A percentile compares a stretch with the other conserved stretches of the same genome.
Conservation (phyloP, 805 yeast species). For the Clavispora santaluciae region DNA sequence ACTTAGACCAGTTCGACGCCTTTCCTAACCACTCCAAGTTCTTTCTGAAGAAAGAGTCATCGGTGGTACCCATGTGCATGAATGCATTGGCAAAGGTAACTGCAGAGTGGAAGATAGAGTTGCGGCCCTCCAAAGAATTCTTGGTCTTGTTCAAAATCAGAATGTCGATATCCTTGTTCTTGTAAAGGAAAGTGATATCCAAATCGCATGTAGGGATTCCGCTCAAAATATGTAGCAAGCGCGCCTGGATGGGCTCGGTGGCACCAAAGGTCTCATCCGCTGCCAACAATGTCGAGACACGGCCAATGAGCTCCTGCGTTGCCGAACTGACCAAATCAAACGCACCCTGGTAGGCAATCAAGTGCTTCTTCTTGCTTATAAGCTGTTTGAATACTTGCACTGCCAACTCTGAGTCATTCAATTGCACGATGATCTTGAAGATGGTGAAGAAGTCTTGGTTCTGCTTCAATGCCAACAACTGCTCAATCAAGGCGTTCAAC, state of each 20-base stretch:
- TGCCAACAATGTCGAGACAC: slow-evolving; percentile 40
- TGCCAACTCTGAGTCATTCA: slow-evolving; percentile 74
- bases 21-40: slow-evolving; percentile 95
- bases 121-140: slow-evolving; percentile 79
- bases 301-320: slow-evolving; percentile 77
- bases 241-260: slow-evolving; percentile 25
- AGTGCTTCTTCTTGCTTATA: slow-evolving; percentile 43
- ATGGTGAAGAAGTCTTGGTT: slow-evolving; percentile 78
- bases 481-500: slow-evolving; percentile 49
- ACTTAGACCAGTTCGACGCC: slow-evolving; percentile 98
- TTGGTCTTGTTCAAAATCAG: slow-evolving; percentile 78
- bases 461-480: slow-evolving; percentile 48
- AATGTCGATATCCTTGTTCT: slow-evolving; percentile 83
- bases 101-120: slow-evolving; percentile 92
- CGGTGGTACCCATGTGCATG: slow-evolving; percentile 94
- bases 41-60: slow-evolving; percentile 83
- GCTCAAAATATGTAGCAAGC: slow-evolving; percentile 65
- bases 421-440: slow-evolving; percentile 81
- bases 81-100: slow-evolving; percentile 93
- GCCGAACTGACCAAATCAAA: slow-evolving; percentile 91
- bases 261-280: slow-evolving; percentile 24
- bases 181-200: slow-evolving; percentile 80
- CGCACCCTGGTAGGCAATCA: slow-evolving; percentile 86
- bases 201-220: slow-evolving; percentile 95
- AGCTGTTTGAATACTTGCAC: slow-evolving; percentile 61